phyloP scores from a whole-genome alignment of 495 filamentous ascomycete species.

The Apodospora peruviana region DNA sequence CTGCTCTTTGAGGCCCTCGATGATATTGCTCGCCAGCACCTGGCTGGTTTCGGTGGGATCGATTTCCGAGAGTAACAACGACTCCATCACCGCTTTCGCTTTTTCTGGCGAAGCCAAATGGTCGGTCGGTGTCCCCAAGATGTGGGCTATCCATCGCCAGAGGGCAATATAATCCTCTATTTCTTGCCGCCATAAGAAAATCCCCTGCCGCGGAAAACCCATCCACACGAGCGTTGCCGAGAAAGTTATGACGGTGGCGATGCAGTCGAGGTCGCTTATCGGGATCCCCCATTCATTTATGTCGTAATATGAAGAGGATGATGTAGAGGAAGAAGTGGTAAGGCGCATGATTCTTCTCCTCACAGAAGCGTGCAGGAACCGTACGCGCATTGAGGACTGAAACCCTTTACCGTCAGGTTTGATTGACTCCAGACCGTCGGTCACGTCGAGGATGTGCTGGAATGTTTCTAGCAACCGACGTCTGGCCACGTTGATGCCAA shows the following conservation, averaged over 20 bases:
- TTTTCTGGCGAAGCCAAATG: conserved; percentile 47
- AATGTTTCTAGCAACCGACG: conserved; percentile 69
- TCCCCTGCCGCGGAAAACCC: conserved; percentile 65
- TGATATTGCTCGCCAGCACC: conserved; percentile 68
- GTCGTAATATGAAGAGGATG: conserved; percentile 58
- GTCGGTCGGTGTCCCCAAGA: conserved; percentile 62
- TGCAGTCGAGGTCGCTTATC: conserved; percentile 69
- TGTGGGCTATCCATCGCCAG: conserved; percentile 68
- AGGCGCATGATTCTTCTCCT: conserved; percentile 60
- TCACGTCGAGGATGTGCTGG: conserved; percentile 71
- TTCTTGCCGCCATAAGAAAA: conserved; percentile 58
- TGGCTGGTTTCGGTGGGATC: conserved; percentile 54
- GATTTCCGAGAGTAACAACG: conserved; percentile 56
- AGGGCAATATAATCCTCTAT: conserved; percentile 65
- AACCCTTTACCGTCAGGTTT: conserved; percentile 64
- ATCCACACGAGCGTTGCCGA: conserved; percentile 62
- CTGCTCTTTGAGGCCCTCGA: conserved; percentile 54
- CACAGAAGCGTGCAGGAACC: conserved; percentile 68
- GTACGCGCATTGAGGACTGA: conserved; percentile 64
- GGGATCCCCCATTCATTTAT: conserved; percentile 56
- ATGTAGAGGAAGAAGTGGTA: conserved; percentile 38
- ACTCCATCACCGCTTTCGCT: conserved; percentile 61
- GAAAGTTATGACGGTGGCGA: conserved; percentile 66
- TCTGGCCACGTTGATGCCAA: conserved; percentile 62
- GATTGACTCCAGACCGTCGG: conserved; percentile 57